phyloP scores from a whole-genome alignment of 2,329 filamentous ascomycete species.

The Bipolaris bicolor region DNA sequence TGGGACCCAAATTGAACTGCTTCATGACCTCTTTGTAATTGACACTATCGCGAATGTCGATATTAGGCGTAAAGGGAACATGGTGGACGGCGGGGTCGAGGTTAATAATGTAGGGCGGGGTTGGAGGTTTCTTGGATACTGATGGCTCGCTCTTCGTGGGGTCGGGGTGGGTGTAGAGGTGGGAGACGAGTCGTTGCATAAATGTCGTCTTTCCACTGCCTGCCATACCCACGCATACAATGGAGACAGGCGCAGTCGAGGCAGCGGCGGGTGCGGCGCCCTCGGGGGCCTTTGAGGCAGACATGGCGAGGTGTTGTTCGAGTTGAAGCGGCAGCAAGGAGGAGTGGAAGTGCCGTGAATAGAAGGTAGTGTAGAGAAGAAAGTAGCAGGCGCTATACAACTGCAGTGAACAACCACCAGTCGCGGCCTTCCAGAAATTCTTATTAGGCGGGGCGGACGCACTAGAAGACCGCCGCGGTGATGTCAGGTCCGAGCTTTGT shows the following conservation, averaged over 20 bases:
- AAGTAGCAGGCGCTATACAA: too few species aligned
- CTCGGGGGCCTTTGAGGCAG: constrained; percentile 39
- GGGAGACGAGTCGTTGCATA: constrained; percentile 96
- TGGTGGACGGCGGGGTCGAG: constrained; percentile 93
- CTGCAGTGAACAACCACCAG: not conserved
- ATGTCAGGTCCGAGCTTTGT: constrained; percentile 35
- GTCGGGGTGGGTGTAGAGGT: constrained; percentile 80
- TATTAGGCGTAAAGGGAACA: constrained; percentile 95
- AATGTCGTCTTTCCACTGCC: constrained; percentile 99
- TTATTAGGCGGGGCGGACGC: constrained; percentile 42
- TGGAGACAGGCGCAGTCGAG: constrained; percentile 65
- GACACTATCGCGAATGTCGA: constrained; percentile 97
- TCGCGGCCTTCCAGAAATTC: constrained; percentile 34
- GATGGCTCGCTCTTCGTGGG: constrained; percentile 37
- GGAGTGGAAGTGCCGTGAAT: not conserved
- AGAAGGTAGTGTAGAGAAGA: not conserved
- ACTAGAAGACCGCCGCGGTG: constrained; percentile 26
- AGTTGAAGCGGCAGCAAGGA: not conserved
- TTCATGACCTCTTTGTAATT: constrained; percentile 99
- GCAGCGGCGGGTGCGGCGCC: constrained; percentile 19
- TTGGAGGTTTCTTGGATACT: constrained; percentile 36
- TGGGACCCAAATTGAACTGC: constrained; percentile 96
- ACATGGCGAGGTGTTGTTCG: constrained; percentile 47
- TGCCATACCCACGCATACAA: constrained; percentile 98
- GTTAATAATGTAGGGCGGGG: constrained; percentile 93